phyloP scores from a whole-genome alignment of 2,329 filamentous ascomycete genomes.

The Pestalotiopsis sp. region DNA sequence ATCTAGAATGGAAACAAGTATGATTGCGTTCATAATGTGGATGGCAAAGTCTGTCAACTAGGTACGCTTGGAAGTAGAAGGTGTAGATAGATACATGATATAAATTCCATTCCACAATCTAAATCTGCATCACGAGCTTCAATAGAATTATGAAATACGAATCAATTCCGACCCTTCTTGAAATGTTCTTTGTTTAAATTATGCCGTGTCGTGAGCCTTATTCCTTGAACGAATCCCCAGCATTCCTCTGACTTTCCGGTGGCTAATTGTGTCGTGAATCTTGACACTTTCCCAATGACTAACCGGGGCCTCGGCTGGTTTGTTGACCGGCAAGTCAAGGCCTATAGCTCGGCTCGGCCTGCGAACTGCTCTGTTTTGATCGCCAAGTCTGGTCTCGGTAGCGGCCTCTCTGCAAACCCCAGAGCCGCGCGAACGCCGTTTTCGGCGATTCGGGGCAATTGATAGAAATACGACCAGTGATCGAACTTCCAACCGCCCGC shows the following conservation, averaged over 20 bases:
- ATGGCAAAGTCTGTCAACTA: too few relatives aligned
- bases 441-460: neutral
- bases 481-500: constrained; percentile 9
- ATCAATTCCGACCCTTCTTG: too few relatives aligned
- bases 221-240: too few relatives aligned
- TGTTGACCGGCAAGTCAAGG: neutral
- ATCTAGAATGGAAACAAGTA: too few relatives aligned
- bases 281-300: neutral
- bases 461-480: constrained; percentile 14
- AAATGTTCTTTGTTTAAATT: too few relatives aligned
- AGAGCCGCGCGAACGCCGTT: neutral
- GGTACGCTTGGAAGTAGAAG: too few relatives aligned
- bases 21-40: too few relatives aligned
- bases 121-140: too few relatives aligned
- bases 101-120: too few relatives aligned
- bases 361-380: neutral
- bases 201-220: too few relatives aligned
- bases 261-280: neutral
- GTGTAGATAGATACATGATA: too few relatives aligned
- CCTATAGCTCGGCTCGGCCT: neutral
- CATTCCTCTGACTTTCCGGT: neutral
- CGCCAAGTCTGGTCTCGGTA: neutral
- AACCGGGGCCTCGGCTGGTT: neutral
- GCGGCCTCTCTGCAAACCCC: neutral
- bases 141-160: too few relatives aligned